These are phyloP conservation scores for Neurospora sp. DNA, from an alignment of 495 filamentous ascomycete genomes.

Conservation along the genomic window DNA sequence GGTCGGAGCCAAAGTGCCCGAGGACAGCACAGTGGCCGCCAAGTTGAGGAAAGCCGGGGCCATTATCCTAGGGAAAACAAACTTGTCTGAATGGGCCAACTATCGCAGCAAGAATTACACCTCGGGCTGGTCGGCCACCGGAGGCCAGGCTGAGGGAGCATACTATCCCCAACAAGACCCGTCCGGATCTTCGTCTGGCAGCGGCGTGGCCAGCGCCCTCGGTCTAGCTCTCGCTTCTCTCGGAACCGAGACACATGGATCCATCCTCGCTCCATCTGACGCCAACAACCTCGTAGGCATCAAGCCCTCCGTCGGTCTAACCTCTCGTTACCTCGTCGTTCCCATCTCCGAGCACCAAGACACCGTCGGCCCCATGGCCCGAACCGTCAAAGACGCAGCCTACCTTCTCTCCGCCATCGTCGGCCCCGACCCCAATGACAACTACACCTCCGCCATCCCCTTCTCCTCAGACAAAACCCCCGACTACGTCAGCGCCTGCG, in stretches of 20 bases:
- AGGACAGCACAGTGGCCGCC: slow-evolving; percentile 35
- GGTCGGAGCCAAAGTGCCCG: slow-evolving; percentile 35
- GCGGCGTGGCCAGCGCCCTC: slow-evolving; percentile 18
- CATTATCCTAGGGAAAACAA: slow-evolving; percentile 41
- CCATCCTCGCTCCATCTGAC: slow-evolving; percentile 29
- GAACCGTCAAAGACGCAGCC: slow-evolving; percentile 53
- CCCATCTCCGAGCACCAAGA: slow-evolving; percentile 55
- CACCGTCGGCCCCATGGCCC: slow-evolving; percentile 54
- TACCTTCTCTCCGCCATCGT: slow-evolving; percentile 54
- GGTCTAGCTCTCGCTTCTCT: slow-evolving; percentile 26
- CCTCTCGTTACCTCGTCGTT: slow-evolving; percentile 49
- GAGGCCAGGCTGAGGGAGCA: slow-evolving; percentile 33
- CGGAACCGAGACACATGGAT: slow-evolving; percentile 28
- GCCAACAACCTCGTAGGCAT: slow-evolving; percentile 42
- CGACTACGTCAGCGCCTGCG: slow-evolving; percentile 34
- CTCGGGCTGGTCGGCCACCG: slow-evolving; percentile 36
- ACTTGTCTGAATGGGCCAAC: slow-evolving; percentile 35
- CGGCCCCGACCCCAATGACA: slow-evolving; percentile 39
- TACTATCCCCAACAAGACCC: slow-evolving; percentile 33
- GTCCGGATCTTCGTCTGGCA: slow-evolving; percentile 20
- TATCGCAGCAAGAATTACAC: slow-evolving; percentile 25
- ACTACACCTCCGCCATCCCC: slow-evolving; percentile 36
- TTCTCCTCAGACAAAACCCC: slow-evolving; percentile 21
- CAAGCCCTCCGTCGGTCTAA: slow-evolving; percentile 60
- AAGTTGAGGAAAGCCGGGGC: slow-evolving; percentile 40